These are phyloP conservation scores for Aspergillus luchuensis DNA, from an alignment of 2,329 filamentous ascomycete genomes.

Conservation along the genomic window DNA sequence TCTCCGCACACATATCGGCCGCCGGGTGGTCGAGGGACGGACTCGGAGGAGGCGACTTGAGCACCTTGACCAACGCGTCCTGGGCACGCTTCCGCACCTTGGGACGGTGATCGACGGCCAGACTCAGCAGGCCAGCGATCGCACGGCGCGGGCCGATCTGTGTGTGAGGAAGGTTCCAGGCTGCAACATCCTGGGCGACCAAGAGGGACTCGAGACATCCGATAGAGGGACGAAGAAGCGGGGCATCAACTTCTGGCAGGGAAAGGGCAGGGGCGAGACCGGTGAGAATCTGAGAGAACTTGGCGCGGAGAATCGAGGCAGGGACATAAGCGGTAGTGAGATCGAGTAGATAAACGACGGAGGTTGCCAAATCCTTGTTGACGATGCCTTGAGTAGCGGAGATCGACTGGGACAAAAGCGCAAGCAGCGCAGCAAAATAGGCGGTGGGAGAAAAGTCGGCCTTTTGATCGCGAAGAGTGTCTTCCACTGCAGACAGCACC, in stretches of 20 bases:
- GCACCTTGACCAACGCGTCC: constrained; percentile 79
- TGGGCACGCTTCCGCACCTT: constrained; percentile 94
- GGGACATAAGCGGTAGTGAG: constrained; percentile 83
- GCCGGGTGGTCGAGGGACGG: constrained; percentile 93
- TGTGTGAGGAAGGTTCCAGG: constrained; percentile 83
- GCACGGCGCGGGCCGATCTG: constrained; percentile 85
- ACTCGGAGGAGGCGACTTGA: constrained; percentile 83
- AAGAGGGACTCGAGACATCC: constrained; percentile 92
- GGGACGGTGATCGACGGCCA: constrained; percentile 83
- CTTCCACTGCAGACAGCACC: constrained; percentile 87
- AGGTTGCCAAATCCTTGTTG: constrained; percentile 79
- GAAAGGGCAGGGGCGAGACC: constrained; percentile 82
- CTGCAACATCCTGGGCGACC: constrained; percentile 79
- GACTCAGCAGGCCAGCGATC: constrained; percentile 78
- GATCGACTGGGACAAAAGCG: constrained; percentile 77
- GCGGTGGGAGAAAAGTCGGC: constrained; percentile 80
- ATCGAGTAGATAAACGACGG: constrained; percentile 94
- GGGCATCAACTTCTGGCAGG: constrained; percentile 78
- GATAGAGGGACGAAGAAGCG: constrained; percentile 82
- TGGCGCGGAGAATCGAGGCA: constrained; percentile 82
- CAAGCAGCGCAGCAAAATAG: constrained; percentile 93
- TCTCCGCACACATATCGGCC: constrained; percentile 93
- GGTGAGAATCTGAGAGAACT: constrained; percentile 90
- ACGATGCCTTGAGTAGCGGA: constrained; percentile 63
- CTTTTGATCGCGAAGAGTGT: constrained; percentile 86